Base-by-base conservation (phyloP, 2,329 filamentous ascomycete genomes). In the Cyphellophora attinorum region DNA sequence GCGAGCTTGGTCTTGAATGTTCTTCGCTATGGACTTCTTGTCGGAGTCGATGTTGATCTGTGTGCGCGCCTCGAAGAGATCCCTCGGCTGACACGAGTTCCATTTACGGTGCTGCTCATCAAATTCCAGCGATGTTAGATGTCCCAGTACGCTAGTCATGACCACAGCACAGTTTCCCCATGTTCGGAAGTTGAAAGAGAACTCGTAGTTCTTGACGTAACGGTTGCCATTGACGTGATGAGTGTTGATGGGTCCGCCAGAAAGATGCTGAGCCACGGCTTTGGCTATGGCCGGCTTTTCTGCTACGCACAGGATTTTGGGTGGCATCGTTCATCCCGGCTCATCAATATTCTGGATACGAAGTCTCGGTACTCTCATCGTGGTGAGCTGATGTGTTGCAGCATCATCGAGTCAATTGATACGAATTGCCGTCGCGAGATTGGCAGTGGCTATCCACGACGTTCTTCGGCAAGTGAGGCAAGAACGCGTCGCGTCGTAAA, bases 211-310 rank as follows among this genome's bases (percentile, higher is more conserved):
- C 57, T 95, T 96, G 57, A 93, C 80, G 60, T 79, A 96, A 48
- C 74, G 72, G 45, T 78, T 78, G 13, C 76, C 72, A 21, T 54
- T 67, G 3, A 85, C 81, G 42, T 74, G 70, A 47, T 70, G 69
- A 35, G 75, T 79, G 56, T 75, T 72, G 39, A 79, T 68, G 12
- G 65, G 64, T 31, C 85, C 84, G 32, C 91, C 89, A 19, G 82
- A 83, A 17, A 98, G 72, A 65, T 96, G 89, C 38, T 78, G 75
- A 25, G 91, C 85, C 32, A 98, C 89, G 23, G 89, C 86, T 61
- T 91, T 95, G 38, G 91, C 85, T 44, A 98, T 95, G 27, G 89
- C 93, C 21, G 86, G 86, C 70, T 98, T 88, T 59, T 88, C 81
- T 40, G 81, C 82, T 46, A 88, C 81, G 54, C 81, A 86, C 34